phyloP scores from a whole-genome alignment of 345 rosid species.

The Hevea brasiliensis region DNA sequence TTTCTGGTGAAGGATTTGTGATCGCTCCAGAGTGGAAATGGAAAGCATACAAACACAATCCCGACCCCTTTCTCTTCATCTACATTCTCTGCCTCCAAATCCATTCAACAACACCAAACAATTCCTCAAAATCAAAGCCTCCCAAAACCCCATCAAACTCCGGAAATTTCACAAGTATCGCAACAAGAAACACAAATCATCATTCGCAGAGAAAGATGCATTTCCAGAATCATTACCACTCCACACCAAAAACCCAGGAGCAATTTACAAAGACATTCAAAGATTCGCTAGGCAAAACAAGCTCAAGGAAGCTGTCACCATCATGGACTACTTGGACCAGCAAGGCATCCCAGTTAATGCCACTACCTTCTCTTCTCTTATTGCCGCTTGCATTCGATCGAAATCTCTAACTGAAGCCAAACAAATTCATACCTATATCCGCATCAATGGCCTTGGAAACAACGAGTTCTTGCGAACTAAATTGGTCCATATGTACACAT shows the following conservation, averaged over 20 bases:
- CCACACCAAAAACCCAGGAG: constrained; percentile 56
- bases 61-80: not conserved
- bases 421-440: constrained; percentile 59
- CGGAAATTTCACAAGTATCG: not conserved
- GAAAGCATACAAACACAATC: not conserved
- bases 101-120: not conserved
- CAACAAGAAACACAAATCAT: constrained; percentile 1
- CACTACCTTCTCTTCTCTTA: constrained; percentile 70
- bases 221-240: constrained; percentile 69
- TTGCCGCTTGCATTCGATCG: constrained; percentile 66
- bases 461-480: constrained; percentile 67
- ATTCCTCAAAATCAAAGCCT: constrained; percentile 9
- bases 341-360: constrained; percentile 72
- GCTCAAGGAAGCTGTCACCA: constrained; percentile 65
- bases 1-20: no score
- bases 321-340: constrained; percentile 67
- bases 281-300: constrained; percentile 60
- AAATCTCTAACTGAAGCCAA: constrained; percentile 56
- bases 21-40: not conserved
- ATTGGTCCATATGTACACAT: constrained; percentile 66
- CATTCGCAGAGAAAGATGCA: constrained; percentile 52
- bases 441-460: constrained; percentile 65
- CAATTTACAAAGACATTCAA: constrained; percentile 62
- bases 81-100: not conserved
- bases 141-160: not conserved